A percentile compares a stretch with the other conserved stretches of the same genome.
phyloP scores from a whole-genome alignment of 495 filamentous ascomycete genomes.

The Podospora comata region DNA sequence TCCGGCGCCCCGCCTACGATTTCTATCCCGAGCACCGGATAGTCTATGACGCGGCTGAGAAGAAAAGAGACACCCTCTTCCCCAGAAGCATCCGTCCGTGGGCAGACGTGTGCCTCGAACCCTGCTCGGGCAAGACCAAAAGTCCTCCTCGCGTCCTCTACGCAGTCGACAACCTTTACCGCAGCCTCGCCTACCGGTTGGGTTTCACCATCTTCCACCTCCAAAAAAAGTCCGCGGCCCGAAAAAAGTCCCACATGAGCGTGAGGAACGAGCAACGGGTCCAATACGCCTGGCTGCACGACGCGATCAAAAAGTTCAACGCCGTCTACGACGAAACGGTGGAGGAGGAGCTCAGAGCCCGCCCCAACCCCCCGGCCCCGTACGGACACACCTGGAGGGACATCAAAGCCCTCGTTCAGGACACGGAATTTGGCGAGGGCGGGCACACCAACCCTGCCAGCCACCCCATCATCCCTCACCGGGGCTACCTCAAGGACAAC shows the following conservation, averaged over 20 bases:
- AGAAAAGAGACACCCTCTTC: background rate
- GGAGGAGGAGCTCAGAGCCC: background rate
- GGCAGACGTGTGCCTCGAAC: background rate
- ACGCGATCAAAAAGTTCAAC: background rate
- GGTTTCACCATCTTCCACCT: constrained; percentile 23
- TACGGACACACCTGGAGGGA: background rate
- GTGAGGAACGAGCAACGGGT: background rate
- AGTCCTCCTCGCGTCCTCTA: background rate
- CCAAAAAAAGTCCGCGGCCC: background rate
- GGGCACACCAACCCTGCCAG: background rate
- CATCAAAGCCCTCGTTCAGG: background rate
- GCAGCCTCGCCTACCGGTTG: constrained; percentile 25
- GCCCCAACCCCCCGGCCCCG: background rate
- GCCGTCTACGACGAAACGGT: background rate
- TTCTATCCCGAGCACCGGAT: constrained; percentile 32
- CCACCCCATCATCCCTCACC: background rate
- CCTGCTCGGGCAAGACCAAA: background rate
- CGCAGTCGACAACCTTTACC: constrained; percentile 27
- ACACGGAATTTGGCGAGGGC: background rate
- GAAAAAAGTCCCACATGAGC: background rate
- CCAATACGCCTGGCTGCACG: background rate
- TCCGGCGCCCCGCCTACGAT: constrained; percentile 19
- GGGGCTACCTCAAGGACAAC: background rate
- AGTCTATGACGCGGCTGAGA: background rate
- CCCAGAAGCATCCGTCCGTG: background rate